Base-by-base conservation (phyloP, 371 early-diverging fungal species). In the Rhizopus sp. region DNA sequence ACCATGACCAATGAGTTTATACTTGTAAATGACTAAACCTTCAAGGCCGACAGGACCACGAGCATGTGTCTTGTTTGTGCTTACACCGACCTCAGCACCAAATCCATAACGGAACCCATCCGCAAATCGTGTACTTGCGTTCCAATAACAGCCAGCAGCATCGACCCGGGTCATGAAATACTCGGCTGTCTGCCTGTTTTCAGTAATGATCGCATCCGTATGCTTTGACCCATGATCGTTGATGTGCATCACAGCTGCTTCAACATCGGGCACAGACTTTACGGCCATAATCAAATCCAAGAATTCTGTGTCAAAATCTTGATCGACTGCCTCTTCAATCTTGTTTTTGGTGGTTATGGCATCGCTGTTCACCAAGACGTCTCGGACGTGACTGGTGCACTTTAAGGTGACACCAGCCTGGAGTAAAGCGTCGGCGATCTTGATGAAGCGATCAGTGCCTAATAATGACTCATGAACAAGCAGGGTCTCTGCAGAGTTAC, bases 51-150 rank as follows among this genome's bases (percentile, higher is more conserved):
- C 98, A 5, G 98, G 98, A 1, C 98, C 98, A 57, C 98, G 86
- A 8, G 97, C 96, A 71, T 98, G 98, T 0, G 96, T 97, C 81
- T 97, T 97, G 85, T 96, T 98, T 38, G 98, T 98, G 60, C 92
- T 91, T 9, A 91, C 95, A 35, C 97, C 97, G 46, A 98, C 93
- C 78, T 97, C 98, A 1, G 96, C 92, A 35, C 98, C 97, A 73
- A 97, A 97, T 6, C 96, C 96, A 72, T 95, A 98, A 45, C 98
- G 84, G 87, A 97, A 98, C 4, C 98, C 98, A 71, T 98, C 98
- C 29, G 98, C 95, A 73, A 98, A 97, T 17, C 98, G 82, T 15
- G 96, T 96, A 61, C 88, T 88, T 2, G 96, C 96, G 67, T 98
- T 98, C 94, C 94, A 95, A 73, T 90, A 98, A 38, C 94, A 95